These are phyloP conservation scores for Tuber umbilicatum DNA, from an alignment of 495 filamentous ascomycete species.

Conservation along the genomic window DNA sequence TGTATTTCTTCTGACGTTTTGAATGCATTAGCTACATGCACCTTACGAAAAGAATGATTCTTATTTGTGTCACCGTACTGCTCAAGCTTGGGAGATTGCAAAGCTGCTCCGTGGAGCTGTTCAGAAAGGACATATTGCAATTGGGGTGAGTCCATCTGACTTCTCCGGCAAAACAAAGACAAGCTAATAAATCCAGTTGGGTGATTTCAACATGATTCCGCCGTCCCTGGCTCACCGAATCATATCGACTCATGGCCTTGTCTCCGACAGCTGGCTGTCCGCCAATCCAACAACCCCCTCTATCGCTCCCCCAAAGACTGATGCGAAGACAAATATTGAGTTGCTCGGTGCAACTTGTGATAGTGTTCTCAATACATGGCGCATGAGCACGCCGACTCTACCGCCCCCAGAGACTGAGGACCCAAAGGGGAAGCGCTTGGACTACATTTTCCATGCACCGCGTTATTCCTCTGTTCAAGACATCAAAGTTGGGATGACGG, in stretches of 20 bases:
- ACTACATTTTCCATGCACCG: slow-evolving; percentile 70
- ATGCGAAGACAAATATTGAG: slow-evolving; percentile 64
- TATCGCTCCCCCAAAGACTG: slow-evolving; percentile 50
- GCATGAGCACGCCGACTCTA: slow-evolving; percentile 61
- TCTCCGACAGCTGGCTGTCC: slow-evolving; percentile 68
- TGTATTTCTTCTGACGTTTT: slow-evolving; percentile 18
- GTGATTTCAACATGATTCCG: slow-evolving; percentile 94
- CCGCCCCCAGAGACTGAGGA: slow-evolving; percentile 57
- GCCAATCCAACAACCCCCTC: slow-evolving; percentile 39
- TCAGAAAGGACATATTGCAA: slow-evolving; percentile 74
- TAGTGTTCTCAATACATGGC: slow-evolving; percentile 81
- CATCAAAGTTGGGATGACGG: slow-evolving; percentile 69
- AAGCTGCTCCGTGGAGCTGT: slow-evolving; percentile 81
- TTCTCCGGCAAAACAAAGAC: neutral
- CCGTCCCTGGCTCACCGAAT: slow-evolving; percentile 78
- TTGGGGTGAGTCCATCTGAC: slow-evolving; percentile 47
- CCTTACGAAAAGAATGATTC: slow-evolving; percentile 80
- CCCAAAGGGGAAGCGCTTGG: slow-evolving; percentile 72
- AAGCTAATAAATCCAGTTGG: slow-evolving; percentile 46
- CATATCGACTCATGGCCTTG: slow-evolving; percentile 69
- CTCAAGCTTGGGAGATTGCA: slow-evolving; percentile 95
- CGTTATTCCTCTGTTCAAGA: slow-evolving; percentile 60
- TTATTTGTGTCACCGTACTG: slow-evolving; percentile 80
- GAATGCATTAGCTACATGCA: slow-evolving; percentile 60
- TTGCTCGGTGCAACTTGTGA: slow-evolving; percentile 87